Evolutionary conservation across 108 stramenopile species (phyloP), one percentile per base, ranked within the genome.

Genomic region (Cyclotella atomus): DNA sequence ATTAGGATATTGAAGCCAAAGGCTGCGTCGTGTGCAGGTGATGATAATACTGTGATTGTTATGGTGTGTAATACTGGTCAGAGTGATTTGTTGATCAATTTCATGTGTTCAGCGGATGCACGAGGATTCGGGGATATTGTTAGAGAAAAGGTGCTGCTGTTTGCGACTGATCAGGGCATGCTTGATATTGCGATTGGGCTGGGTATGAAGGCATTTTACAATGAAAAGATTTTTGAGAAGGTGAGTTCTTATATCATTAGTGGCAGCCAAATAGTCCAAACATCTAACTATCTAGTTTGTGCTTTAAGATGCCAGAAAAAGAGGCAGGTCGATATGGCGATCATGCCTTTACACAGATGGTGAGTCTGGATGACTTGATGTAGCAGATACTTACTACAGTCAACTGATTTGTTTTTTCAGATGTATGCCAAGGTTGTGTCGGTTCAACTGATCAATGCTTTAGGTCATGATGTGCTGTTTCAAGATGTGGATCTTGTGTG

Each of bases 401-500:
- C 21, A 17, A 6, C 21, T 6, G 8, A 16, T 16, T 16, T 52
- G 24, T 57, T 14, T 65, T 25, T 12, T 34, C 47, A 65, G 64
- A 90, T 90, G 89, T 88, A 81, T 67, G 68, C 81, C 49, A 90
- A 90, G 67, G 73, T 83, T 19, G 80, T 88, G 34, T 77, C 77
- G 6, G 85, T 88, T 47, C 87, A 85, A 44, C 45, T 90, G 27
- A 65, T 80, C 57, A 73, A 85, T 52, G 45, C 50, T 2, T 44
- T 87, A 49, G 86, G 86, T 14, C 82, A 84, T 57, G 83, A 89
- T 19, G 68, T 89, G 6, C 53, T 89, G 19, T 89, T 87, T 59
- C 88, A 89, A 63, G 93, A 91, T 77, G 91, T 92, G 1, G 89
- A 94, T 64, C 65, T 90, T 35, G 79, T 88, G 7, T 55, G 36